Conservation (phyloP, 176 grass and related monocot species). For the Neostapfia colusana region DNA sequence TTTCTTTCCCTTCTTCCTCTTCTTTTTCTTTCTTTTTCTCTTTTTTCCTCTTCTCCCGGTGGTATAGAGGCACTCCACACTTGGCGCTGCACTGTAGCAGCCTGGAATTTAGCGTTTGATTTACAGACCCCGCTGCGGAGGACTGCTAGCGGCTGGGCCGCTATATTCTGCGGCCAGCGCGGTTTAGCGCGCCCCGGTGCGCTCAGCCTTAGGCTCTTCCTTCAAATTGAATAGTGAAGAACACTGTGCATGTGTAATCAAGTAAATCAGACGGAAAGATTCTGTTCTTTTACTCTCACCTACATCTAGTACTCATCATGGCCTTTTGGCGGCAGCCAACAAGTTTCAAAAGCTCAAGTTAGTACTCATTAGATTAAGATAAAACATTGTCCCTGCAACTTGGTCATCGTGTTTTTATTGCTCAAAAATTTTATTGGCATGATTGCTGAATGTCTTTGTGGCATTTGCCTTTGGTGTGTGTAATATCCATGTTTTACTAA, state of each 20-base stretch:
- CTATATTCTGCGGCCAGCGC: too few relatives aligned
- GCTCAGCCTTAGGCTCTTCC: background rate
- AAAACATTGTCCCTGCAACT: background rate
- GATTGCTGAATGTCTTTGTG: background rate
- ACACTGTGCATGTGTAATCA: background rate
- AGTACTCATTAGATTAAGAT: background rate
- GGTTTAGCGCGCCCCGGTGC: too few relatives aligned
- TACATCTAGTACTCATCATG: background rate
- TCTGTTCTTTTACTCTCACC: background rate
- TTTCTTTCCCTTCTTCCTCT: too few relatives aligned
- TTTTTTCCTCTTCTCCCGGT: too few relatives aligned
- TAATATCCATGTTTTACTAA: background rate
- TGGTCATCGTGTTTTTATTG: background rate
- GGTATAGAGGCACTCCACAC: too few relatives aligned
- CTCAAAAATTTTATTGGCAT: constrained; percentile 9
- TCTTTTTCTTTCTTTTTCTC: too few relatives aligned
- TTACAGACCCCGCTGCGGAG: too few relatives aligned
- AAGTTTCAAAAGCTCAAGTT: too few relatives aligned
- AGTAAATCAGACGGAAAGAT: background rate
- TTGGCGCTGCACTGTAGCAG: too few relatives aligned
- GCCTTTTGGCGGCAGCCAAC: too few relatives aligned
- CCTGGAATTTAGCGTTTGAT: too few relatives aligned
- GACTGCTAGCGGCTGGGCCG: too few relatives aligned
- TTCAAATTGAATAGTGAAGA: background rate
- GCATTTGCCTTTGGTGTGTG: background rate